phyloP scores from a whole-genome alignment of 1,284 basidiomycete genomes.

The Ceratobasidium sp. region DNA sequence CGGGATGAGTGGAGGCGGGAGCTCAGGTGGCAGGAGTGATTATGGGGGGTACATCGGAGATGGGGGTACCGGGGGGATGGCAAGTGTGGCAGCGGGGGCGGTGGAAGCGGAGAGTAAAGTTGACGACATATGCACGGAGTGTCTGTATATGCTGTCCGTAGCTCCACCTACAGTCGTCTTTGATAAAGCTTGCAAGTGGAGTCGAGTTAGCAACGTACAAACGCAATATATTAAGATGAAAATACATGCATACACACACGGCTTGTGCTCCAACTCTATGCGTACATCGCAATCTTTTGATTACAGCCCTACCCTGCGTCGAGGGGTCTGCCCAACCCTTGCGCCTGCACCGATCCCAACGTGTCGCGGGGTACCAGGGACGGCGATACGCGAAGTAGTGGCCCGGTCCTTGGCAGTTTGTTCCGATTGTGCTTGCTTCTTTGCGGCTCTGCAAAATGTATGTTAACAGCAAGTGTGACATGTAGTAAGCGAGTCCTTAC shows the following conservation, averaged over 20 bases:
- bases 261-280: neutral
- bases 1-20: neutral
- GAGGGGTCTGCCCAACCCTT: conserved; percentile 64
- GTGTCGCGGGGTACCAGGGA: conserved; percentile 83
- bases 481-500: conserved; percentile 64
- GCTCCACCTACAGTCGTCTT: neutral
- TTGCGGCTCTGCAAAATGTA: conserved; percentile 64
- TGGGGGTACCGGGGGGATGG: neutral
- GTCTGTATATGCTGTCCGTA: neutral
- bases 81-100: neutral
- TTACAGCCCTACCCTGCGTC: conserved; percentile 57
- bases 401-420: conserved; percentile 70
- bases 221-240: conserved; percentile 2
- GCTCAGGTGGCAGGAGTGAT: neutral
- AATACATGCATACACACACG: conserved; percentile 16
- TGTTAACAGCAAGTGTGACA: conserved; percentile 41
- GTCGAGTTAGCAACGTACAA: neutral
- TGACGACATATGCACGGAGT: neutral
- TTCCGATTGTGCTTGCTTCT: conserved; percentile 74
- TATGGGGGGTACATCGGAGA: neutral
- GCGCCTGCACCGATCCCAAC: conserved; percentile 69
- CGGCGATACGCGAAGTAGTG: conserved; percentile 74
- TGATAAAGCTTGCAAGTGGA: neutral
- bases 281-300: neutral
- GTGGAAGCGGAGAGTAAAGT: neutral